Percentiles rank a stretch among this genome's conserved stretches.
phyloP scores from a whole-genome alignment of 768 basidiomycete genomes.

The Lyophyllum atratum region DNA sequence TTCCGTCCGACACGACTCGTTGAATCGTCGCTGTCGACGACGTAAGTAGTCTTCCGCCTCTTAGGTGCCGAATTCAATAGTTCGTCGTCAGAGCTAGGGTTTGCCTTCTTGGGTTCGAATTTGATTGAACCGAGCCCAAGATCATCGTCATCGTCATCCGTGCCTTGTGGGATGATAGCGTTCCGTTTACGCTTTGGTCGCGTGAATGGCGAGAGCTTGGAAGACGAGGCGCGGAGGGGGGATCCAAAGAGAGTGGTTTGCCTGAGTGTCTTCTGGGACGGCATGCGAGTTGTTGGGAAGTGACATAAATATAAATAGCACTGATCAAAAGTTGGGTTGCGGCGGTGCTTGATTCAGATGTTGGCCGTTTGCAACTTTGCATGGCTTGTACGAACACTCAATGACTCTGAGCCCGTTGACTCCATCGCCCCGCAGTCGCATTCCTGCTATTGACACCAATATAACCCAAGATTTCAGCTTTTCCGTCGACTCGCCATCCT shows the following conservation, averaged over 20 bases:
- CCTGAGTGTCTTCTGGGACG: constrained; percentile 25
- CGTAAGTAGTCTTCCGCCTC: constrained; percentile 11
- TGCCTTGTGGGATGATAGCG: constrained; percentile 6
- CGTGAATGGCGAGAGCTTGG: constrained; percentile 5
- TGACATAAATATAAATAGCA: not conserved
- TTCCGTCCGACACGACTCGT: not conserved
- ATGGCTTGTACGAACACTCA: not conserved
- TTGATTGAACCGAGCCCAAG: constrained; percentile 49
- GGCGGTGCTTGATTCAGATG: not conserved
- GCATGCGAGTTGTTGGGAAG: constrained; percentile 10
- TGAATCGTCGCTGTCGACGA: constrained; percentile 17
- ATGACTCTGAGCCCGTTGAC: constrained; percentile 12
- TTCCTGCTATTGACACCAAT: constrained; percentile 12
- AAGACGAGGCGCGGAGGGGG: constrained; percentile 21
- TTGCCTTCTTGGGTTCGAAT: constrained; percentile 40
- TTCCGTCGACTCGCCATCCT: constrained; percentile 10
- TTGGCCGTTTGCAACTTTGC: too few species aligned
- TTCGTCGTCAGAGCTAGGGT: not conserved
- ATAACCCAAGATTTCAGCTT: constrained; percentile 4
- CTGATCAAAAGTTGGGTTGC: not conserved
- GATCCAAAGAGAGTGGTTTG: constrained; percentile 47
- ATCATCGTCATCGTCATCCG: constrained; percentile 20
- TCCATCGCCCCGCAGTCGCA: constrained; percentile 6
- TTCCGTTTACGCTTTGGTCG: constrained; percentile 14
- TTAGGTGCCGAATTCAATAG: constrained; percentile 1